Percentiles rank a stretch among this genome's conserved stretches.
phyloP scores from a whole-genome alignment of 768 basidiomycete species.

The Tricholoma sp. region DNA sequence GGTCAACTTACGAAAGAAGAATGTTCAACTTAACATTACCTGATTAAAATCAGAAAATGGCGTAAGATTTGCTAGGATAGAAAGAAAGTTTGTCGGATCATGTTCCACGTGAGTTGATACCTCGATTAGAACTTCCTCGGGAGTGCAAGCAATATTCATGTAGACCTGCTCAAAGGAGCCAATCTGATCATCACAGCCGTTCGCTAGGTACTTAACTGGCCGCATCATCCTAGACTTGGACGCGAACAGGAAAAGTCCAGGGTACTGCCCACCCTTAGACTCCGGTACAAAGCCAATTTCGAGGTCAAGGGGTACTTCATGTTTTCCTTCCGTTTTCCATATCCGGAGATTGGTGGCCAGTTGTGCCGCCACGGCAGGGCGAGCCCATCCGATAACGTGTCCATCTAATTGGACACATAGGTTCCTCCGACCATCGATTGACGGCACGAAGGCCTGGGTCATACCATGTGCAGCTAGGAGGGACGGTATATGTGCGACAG shows the following conservation, averaged over 20 bases:
- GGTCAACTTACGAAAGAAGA: slow-evolving; percentile 13
- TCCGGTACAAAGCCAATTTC: slow-evolving; percentile 91
- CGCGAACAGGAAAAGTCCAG: slow-evolving; percentile 91
- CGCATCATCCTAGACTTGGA: slow-evolving; percentile 93
- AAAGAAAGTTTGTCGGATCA: slow-evolving; percentile 91
- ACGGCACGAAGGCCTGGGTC: slow-evolving; percentile 81
- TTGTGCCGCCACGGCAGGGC: slow-evolving; percentile 62
- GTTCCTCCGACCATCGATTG: slow-evolving; percentile 76
- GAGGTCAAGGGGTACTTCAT: slow-evolving; percentile 84
- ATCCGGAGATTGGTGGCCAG: slow-evolving; percentile 83
- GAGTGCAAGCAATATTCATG: slow-evolving; percentile 94
- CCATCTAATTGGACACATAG: slow-evolving; percentile 95
- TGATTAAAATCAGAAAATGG: slow-evolving; percentile 99
- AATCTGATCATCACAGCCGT: slow-evolving; percentile 83
- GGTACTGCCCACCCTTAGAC: slow-evolving; percentile 93
- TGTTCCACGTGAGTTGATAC: slow-evolving; percentile 92
- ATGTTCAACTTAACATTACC: slow-evolving; percentile 33
- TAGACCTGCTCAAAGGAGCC: slow-evolving; percentile 99
- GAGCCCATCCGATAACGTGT: slow-evolving; percentile 90
- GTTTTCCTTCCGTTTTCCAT: slow-evolving; percentile 88
- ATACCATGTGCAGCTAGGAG: slow-evolving; percentile 88
- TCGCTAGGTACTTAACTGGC: slow-evolving; percentile 86
- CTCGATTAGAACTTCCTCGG: slow-evolving; percentile 72
- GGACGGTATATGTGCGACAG: slow-evolving; percentile 72
- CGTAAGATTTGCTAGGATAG: slow-evolving; percentile 94